phyloP scores from a whole-genome alignment of 768 basidiomycete species.

The Pisolithus tinctorius region DNA sequence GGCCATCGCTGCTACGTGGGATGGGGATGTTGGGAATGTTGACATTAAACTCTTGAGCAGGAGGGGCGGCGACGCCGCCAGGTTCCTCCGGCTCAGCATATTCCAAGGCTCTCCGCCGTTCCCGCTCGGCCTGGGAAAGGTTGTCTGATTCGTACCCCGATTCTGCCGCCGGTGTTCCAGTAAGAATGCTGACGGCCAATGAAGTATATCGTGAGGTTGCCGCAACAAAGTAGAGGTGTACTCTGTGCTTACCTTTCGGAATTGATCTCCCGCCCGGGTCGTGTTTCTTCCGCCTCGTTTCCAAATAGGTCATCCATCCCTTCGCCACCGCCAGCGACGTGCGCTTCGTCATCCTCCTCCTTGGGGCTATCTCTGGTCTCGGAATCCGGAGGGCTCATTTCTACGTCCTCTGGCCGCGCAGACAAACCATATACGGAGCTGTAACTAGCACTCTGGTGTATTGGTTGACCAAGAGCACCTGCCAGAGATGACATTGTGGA shows the following conservation, averaged over 20 bases:
- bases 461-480: slow-evolving; percentile 42
- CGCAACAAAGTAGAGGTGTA: slow-evolving; percentile 5
- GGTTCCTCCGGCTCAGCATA: slow-evolving; percentile 76
- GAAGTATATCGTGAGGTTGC: slow-evolving; percentile 11
- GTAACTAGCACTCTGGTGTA: slow-evolving; percentile 17
- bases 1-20: slow-evolving; percentile 72
- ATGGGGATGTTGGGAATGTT: slow-evolving; percentile 84
- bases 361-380: slow-evolving; percentile 13
- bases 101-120: slow-evolving; percentile 61
- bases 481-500: slow-evolving; percentile 52
- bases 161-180: slow-evolving; percentile 25
- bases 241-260: slow-evolving; percentile 37
- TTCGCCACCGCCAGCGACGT: slow-evolving; percentile 31
- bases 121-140: slow-evolving; percentile 53
- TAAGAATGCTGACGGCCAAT: slow-evolving; percentile 28
- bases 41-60: slow-evolving; percentile 61
- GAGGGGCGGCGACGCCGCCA: slow-evolving; percentile 41
- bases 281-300: slow-evolving; percentile 46
- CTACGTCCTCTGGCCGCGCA: slow-evolving; percentile 29
- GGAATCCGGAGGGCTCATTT: slow-evolving; percentile 30
- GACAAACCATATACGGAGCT: slow-evolving; percentile 3
- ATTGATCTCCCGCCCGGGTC: slow-evolving; percentile 33
- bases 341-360: slow-evolving; percentile 13
- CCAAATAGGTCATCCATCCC: slow-evolving; percentile 80
- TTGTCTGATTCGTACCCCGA: slow-evolving; percentile 62